Percentiles rank a stretch among this genome's conserved stretches.
Conservation (phyloP, 1,284 basidiomycete genomes). For the Malassezia yamatoensis region DNA sequence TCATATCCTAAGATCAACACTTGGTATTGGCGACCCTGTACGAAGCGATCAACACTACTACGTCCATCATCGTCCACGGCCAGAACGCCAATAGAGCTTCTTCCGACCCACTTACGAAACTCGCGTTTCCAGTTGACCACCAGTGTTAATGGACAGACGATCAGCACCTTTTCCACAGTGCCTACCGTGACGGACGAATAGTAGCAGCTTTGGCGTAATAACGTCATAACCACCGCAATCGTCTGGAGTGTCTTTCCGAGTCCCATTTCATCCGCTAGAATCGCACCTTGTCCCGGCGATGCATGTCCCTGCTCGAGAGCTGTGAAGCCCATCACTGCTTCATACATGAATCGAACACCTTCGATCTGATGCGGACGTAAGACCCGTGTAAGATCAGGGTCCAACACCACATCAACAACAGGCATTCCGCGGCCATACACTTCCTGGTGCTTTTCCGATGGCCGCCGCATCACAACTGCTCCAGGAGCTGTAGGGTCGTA, state of each 20-base stretch:
- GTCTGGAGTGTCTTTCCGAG: conserved; percentile 41
- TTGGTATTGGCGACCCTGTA: conserved; percentile 55
- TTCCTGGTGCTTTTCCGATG: conserved; percentile 60
- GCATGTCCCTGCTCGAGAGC: conserved; percentile 52
- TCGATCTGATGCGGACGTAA: conserved; percentile 95
- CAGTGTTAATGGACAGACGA: conserved; percentile 89
- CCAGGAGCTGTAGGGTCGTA: conserved; percentile 49
- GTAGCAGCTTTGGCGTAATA: conserved; percentile 41
- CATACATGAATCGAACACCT: conserved; percentile 96
- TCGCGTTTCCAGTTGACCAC: conserved; percentile 94
- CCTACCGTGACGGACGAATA: conserved; percentile 25
- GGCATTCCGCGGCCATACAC: conserved; percentile 54
- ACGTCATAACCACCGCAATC: conserved; percentile 38
- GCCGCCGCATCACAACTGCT: conserved; percentile 76
- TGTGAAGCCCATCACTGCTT: conserved; percentile 80
- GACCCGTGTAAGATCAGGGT: conserved; percentile 74
- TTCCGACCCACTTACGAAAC: conserved; percentile 73
- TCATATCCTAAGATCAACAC: conserved; percentile 95
- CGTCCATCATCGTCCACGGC: conserved; percentile 59
- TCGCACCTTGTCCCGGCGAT: conserved; percentile 67
- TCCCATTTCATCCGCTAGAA: conserved; percentile 68
- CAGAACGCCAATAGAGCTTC: conserved; percentile 67
- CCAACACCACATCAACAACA: conserved; percentile 66
- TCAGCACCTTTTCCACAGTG: conserved; percentile 47
- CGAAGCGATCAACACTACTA: conserved; percentile 33